Evolutionary conservation across 495 filamentous ascomycete genomes (phyloP), one percentile per base, ranked within the genome.

Genomic region (Poronia punctata): DNA sequence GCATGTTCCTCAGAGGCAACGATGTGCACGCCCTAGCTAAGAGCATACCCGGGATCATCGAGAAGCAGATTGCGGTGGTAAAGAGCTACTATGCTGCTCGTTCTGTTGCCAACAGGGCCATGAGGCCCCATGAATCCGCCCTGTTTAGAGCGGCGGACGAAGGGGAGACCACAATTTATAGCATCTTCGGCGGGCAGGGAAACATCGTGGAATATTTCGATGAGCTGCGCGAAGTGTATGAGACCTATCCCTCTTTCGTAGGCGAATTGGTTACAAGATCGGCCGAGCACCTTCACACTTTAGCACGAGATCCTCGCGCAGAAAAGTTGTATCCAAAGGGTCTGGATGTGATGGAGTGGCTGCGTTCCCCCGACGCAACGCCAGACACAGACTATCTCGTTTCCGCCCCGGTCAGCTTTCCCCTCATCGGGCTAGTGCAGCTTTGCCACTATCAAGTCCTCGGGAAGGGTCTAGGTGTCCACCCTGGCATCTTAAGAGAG

Each of bases 201-300:
- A 99, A 97, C 61, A 96, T 97, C 44, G 88, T 97, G 60, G 93
- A 97, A 62, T 99, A 97, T 65, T 99, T 97, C 57, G 89, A 96
- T 40, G 93, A 99, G 65, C 75, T 99, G 27, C 80, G 90, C 25
- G 83, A 90, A 60, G 72, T 97, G 22, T 93, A 89, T 68, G 76
- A 72, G 32, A 93, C 87, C 10, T 99, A 99, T 61, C 81, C 84
- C 2, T 83, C 84, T 2, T 87, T 97, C 38, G 79, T 97, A 4
- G 84, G 88, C 41, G 84, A 92, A 29, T 74, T 96, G 31, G 75
- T 99, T 51, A 66, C 67, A 22, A 74, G 80, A 16, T 83, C 86
- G 1, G 87, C 92, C 2, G 78, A 88, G 47, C 78, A 89, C 27
- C 75, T 99, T 18, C 86, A 86, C 50, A 74, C 70, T 3, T 74